Conservation (phyloP, 305 asterid genomes). For the Fraxinus albicans region DNA sequence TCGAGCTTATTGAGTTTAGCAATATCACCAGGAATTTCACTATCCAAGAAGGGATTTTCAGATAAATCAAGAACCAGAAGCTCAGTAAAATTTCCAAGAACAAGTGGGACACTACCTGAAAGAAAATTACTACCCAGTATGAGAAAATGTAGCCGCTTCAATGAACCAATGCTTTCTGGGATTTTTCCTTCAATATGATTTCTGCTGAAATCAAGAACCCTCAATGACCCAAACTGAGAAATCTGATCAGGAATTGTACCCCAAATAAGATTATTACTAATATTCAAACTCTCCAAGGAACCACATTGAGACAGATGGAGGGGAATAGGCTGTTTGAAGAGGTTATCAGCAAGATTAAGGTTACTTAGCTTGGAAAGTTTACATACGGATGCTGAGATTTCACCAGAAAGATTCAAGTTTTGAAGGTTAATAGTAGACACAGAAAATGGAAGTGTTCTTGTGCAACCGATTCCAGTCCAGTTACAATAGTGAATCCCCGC, state of each 20-base stretch:
- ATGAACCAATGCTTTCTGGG: constrained; percentile 63
- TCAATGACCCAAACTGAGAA: constrained; percentile 53
- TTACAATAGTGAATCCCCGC: constrained; percentile 57
- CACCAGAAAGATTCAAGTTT: constrained; percentile 76
- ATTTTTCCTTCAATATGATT: constrained; percentile 74
- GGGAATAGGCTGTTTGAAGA: constrained; percentile 78
- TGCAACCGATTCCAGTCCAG: constrained; percentile 87
- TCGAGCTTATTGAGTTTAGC: constrained; percentile 56
- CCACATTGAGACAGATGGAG: constrained; percentile 67
- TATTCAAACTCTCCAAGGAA: constrained; percentile 52
- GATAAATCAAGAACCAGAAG: constrained; percentile 76
- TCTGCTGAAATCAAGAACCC: constrained; percentile 61
- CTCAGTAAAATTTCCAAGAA: constrained; percentile 62
- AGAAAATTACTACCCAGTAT: constrained; percentile 70
- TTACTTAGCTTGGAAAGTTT: constrained; percentile 47
- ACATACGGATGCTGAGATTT: constrained; percentile 69
- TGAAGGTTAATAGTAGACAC: constrained; percentile 56
- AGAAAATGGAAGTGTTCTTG: constrained; percentile 29
- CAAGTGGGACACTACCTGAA: constrained; percentile 58
- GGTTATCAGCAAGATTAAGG: constrained; percentile 67
- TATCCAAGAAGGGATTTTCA: constrained; percentile 62
- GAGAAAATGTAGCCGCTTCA: constrained; percentile 55
- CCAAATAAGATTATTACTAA: constrained; percentile 79
- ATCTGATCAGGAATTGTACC: constrained; percentile 78
- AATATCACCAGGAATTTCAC: constrained; percentile 62